A percentile compares a stretch with the other conserved stretches of the same genome.
Conservation (phyloP, 371 early-diverging fungal species). For the Mortierella sp. region DNA sequence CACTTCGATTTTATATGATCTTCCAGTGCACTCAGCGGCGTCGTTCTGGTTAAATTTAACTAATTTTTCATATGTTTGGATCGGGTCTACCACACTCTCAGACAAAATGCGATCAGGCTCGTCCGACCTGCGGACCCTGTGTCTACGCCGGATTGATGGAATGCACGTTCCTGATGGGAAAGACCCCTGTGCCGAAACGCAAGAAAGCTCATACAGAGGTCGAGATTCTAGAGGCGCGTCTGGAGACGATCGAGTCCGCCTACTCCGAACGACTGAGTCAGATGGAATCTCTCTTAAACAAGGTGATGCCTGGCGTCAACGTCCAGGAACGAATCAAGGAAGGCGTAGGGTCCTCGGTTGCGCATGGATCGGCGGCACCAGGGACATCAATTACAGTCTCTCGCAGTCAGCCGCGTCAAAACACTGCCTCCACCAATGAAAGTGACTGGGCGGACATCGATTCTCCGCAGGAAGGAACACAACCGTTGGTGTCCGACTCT, state of each 20-base stretch:
- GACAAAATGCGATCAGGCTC: slow-evolving; percentile 54
- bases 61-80: too few relatives aligned
- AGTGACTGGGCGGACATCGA: slow-evolving; percentile 16
- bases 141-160: slow-evolving; percentile 51
- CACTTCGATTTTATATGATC: too few relatives aligned
- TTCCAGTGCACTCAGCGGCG: too few relatives aligned
- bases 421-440: slow-evolving; percentile 4
- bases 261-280: slow-evolving; percentile 52
- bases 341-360: not conserved
- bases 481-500: not conserved
- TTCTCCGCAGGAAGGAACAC: slow-evolving; percentile 5
- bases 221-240: slow-evolving; percentile 41
- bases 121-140: slow-evolving; percentile 52
- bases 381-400: not conserved
- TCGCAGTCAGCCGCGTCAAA: not conserved
- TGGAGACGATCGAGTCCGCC: slow-evolving; percentile 47
- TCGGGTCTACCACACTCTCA: not conserved
- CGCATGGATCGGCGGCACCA: not conserved
- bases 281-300: slow-evolving; percentile 45
- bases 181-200: slow-evolving; percentile 31
- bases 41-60: too few relatives aligned
- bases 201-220: slow-evolving; percentile 45
- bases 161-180: slow-evolving; percentile 50
- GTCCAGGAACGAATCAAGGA: slow-evolving; percentile 8
- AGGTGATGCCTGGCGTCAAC: slow-evolving; percentile 34